phyloP scores from a whole-genome alignment of 192 early-diverging fungal species.

The Chytriomyces sp. region DNA sequence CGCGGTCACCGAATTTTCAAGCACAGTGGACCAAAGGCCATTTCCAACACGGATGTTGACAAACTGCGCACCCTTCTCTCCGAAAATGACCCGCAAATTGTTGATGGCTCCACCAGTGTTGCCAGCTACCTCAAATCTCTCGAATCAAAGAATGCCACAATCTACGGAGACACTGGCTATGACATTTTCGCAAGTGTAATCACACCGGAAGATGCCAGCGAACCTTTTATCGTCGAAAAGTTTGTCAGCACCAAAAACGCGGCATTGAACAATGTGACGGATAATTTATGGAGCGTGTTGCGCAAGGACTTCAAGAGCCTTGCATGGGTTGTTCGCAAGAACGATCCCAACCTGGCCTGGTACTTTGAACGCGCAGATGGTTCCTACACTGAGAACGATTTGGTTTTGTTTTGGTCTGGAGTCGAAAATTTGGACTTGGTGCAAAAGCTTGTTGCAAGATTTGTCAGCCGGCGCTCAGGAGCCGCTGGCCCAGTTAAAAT shows the following conservation, averaged over 20 bases:
- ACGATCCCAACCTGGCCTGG: conserved; percentile 86
- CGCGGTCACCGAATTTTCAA: conserved; percentile 90
- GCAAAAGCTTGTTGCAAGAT: conserved; percentile 64
- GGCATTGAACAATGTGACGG: conserved; percentile 91
- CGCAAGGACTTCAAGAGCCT: conserved; percentile 81
- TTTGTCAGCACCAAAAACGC: conserved; percentile 87
- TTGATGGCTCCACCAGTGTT: conserved; percentile 69
- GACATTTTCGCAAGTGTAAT: conserved; percentile 89
- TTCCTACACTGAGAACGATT: conserved; percentile 73
- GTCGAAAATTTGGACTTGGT: conserved; percentile 81
- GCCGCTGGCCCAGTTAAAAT: conserved; percentile 6
- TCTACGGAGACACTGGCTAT: conserved; percentile 94
- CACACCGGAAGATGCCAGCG: conserved; percentile 35
- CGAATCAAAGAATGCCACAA: conserved; percentile 63
- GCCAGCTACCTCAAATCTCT: conserved; percentile 77
- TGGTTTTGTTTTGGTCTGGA: conserved; percentile 94
- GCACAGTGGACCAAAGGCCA: conserved; percentile 62
- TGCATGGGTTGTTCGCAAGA: conserved; percentile 80
- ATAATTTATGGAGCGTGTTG: conserved; percentile 93
- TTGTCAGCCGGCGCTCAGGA: conserved; percentile 40
- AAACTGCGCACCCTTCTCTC: conserved; percentile 79
- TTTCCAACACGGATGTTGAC: conserved; percentile 72
- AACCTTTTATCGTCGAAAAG: conserved; percentile 82
- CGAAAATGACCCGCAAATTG: conserved; percentile 73
- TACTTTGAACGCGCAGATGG: conserved; percentile 96